These are phyloP conservation scores for Dictyostelium purpureum DNA, from an alignment of 78 protist species.

Conservation along the genomic window DNA sequence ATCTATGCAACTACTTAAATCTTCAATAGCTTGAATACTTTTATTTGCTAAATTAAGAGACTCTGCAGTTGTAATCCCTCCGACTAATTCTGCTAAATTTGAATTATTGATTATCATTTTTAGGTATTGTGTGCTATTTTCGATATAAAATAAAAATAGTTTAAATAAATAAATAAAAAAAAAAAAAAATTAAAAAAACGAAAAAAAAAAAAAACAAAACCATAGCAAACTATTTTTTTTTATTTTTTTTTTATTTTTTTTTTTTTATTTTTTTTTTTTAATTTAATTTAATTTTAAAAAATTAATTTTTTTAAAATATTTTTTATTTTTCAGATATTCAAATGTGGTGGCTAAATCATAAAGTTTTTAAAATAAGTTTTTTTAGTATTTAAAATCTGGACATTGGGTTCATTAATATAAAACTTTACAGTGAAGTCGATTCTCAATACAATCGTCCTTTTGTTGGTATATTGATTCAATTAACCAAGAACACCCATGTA, in stretches of 20 bases:
- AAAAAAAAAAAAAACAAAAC: neutral
- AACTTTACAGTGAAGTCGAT: no score
- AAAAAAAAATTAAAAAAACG: neutral
- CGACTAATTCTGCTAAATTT: neutral
- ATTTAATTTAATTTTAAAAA: neutral
- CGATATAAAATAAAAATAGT: neutral
- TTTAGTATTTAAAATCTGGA: no score
- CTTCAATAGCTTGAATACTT: constrained; percentile 1
- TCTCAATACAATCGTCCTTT: no score
- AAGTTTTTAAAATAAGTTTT: no score
- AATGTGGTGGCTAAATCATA: no score
- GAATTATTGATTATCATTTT: neutral
- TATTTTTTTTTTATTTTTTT: neutral
- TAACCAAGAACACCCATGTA: no score
- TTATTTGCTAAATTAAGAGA: neutral
- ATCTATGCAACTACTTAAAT: constrained; percentile 38
- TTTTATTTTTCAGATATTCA: neutral
- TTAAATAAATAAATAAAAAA: neutral
- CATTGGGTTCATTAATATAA: no score
- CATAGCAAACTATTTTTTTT: neutral
- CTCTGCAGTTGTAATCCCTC: constrained; percentile 12
- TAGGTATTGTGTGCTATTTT: neutral
- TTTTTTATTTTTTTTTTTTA: neutral
- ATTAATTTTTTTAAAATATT: neutral
- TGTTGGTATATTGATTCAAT: no score